Base-by-base conservation (phyloP, 1,284 basidiomycete species). In the Stereum hirsutum region DNA sequence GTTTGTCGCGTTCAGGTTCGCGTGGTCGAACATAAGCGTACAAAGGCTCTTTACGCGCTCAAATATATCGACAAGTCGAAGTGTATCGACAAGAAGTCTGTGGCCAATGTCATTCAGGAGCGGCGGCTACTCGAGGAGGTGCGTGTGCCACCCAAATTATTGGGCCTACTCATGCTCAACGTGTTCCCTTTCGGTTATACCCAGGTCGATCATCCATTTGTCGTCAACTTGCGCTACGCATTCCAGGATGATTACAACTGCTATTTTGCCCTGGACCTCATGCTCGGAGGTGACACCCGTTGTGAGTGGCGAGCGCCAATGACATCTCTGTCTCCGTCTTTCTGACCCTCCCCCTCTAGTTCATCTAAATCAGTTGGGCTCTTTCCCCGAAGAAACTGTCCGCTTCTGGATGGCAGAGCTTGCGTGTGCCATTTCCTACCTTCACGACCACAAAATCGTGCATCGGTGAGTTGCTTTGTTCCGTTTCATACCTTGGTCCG, bases 221-320 rank as follows among this genome's bases (percentile, higher is more conserved):
- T 96, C 39, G 90, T 92, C 53, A 96, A 96, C 62, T 59, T 97
- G 56, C 83, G 92, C 34, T 96, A 94, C 59, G 92, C 92, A 4
- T 97, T 97, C 61, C 92, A 97, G 61, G 93, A 97, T 57, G 93
- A 96, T 54, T 85, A 91, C 55, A 95, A 95, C 59, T 91, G 93
- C 57, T 96, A 96, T 72, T 95, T 95, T 65, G 92, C 95, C 5
- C 69, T 96, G 43, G 93, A 96, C 60, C 72, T 96, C 39, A 96
- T 96, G 93, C 69, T 96, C 2, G 92, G 92, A 26, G 93, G 92
- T 10, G 92, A 96, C 62, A 64, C 96, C 52, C 74, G 93, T 46
- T 96, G 88, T 90, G 58, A 53, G 87, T 69, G 12, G 35, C n/a
- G n/a, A 24, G 33, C 6, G 35, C 32, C 19, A 33, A 4, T 26